Evolutionary conservation across 306 rosid species (phyloP).

Genomic region (Pyrus communis): DNA sequence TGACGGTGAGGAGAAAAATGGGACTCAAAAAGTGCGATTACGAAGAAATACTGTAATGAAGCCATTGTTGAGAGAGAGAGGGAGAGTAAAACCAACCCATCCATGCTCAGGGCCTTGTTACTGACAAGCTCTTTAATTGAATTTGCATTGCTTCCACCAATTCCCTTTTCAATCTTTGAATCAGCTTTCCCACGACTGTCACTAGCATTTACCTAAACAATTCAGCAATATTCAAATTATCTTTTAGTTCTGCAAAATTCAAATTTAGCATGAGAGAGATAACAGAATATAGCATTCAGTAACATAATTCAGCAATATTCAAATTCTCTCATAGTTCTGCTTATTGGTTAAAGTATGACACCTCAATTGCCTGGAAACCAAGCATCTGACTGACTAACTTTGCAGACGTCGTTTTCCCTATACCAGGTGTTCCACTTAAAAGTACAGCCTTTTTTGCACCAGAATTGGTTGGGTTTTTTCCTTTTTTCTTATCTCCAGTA

Average conservation of each 20-base stretch:
- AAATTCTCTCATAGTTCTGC: background rate
- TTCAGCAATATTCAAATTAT: background rate
- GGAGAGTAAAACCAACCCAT: conserved; percentile 42
- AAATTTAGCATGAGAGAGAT: background rate
- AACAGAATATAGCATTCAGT: background rate
- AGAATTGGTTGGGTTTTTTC: conserved; percentile 57
- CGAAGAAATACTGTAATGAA: background rate
- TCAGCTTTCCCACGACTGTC: conserved; percentile 97
- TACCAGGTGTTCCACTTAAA: conserved; percentile 92
- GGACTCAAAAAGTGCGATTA: too few species aligned
- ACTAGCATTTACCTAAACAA: conserved; percentile 89
- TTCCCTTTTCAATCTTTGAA: conserved; percentile 76
- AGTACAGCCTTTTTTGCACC: conserved; percentile 68
- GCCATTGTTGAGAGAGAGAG: background rate
- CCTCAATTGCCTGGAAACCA: conserved; percentile 85
- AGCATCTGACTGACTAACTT: conserved; percentile 88
- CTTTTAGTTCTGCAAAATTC: background rate
- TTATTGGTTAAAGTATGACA: conserved; percentile 14
- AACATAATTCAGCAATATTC: background rate
- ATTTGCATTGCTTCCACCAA: conserved; percentile 88
- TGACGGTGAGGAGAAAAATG: too few species aligned
- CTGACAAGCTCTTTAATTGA: conserved; percentile 78
- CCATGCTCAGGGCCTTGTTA: conserved; percentile 50
- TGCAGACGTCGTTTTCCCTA: conserved; percentile 97
- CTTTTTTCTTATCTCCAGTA: conserved; percentile 49